Conservation (phyloP, 306 rosid genomes). For the Dicorynia guianensis region DNA sequence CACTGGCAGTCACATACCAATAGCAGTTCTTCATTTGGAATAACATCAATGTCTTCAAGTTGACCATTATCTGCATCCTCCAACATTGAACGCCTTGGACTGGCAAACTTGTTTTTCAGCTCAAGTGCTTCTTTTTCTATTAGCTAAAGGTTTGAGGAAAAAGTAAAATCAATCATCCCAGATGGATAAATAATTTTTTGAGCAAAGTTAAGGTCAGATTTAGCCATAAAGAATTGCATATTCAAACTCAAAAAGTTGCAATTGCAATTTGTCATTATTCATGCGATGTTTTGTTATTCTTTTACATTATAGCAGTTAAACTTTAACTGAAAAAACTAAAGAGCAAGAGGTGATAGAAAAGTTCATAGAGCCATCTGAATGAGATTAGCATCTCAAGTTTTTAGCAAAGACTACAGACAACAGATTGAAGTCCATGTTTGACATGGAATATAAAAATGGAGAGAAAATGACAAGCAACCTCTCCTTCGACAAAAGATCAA, state of each 20-base stretch:
- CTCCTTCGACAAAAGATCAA: neutral
- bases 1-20: constrained; percentile 62
- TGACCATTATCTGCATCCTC: constrained; percentile 89
- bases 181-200: neutral
- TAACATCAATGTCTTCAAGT: constrained; percentile 95
- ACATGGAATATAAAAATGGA: neutral
- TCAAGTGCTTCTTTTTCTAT: constrained; percentile 90
- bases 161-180: constrained; percentile 24
- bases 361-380: neutral
- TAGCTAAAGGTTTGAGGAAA: constrained; percentile 51
- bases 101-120: constrained; percentile 79
- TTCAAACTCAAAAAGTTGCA: constrained; percentile 21
- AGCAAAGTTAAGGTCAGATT: constrained; percentile 22
- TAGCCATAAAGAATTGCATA: neutral
- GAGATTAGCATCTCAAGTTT: neutral
- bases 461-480: neutral
- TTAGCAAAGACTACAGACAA: neutral
- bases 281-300: neutral
- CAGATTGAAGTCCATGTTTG: neutral
- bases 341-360: neutral
- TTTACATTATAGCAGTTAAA: too few species aligned
- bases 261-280: constrained; percentile 2
- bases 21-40: constrained; percentile 95
- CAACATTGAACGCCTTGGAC: constrained; percentile 82
- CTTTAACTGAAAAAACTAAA: too few species aligned